Conservation (phyloP, 23 red algal species). For the Gracilaria domingensis region DNA sequence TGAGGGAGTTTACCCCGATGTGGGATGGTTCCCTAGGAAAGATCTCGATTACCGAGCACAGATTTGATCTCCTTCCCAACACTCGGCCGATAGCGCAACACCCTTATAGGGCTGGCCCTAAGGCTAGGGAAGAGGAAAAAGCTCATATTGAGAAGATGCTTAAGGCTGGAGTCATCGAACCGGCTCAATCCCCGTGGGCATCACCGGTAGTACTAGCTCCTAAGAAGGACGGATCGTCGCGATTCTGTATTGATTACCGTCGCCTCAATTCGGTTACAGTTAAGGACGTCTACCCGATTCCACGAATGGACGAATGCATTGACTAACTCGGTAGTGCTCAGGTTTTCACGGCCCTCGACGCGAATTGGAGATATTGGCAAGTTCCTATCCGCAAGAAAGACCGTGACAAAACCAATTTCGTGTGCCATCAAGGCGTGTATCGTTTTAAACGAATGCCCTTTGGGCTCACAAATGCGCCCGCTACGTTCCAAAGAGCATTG, state of each 20-base stretch:
- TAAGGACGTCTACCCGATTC: too few species aligned
- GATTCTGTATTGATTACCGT: too few species aligned
- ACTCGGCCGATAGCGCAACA: not conserved
- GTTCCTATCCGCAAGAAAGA: too few species aligned
- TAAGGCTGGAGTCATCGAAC: not conserved
- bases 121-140: not conserved
- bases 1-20: not conserved
- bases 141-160: conserved; percentile 1
- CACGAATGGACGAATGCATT: too few species aligned
- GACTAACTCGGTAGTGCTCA: too few species aligned
- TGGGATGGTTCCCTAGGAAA: not conserved
- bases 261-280: too few species aligned
- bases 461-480: conserved; percentile 49
- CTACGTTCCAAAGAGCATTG: conserved; percentile 38
- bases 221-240: not conserved
- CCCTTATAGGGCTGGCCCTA: not conserved
- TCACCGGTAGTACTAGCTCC: not conserved
- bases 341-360: too few species aligned
- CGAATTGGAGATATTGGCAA: too few species aligned
- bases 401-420: too few species aligned
- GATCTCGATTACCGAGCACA: not conserved
- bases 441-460: conserved; percentile 11
- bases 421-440: too few species aligned
- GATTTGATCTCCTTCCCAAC: not conserved
- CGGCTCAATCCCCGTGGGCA: not conserved